Evolutionary conservation across 805 yeast genomes (phyloP), one percentile per base, ranked within the genome.

Genomic region (Ogataea chonburiensis): DNA sequence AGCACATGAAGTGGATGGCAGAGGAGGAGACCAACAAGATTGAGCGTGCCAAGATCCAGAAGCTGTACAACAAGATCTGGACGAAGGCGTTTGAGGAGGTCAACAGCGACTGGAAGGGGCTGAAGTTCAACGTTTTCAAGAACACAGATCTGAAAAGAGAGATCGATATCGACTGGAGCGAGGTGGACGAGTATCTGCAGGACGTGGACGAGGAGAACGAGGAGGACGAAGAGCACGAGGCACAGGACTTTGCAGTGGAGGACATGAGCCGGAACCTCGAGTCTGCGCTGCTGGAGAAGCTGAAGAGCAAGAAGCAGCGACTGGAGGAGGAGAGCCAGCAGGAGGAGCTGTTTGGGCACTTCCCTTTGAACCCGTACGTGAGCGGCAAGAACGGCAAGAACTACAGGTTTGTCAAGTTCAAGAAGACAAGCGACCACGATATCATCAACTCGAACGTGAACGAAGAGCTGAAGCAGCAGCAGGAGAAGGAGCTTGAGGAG

Each of bases 1-100:
- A 77, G 58, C 85, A 81, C 52, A 81, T 82, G 88, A 86, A 81
- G 55, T 81, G 88, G 87, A 75, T 83, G 82, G 89, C 88, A 1
- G 73, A 78, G 52, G 88, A 82, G 58, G 89, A 83, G 53, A 69
- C 73, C 20, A 71, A 83, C 48, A 75, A 71, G 50, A 61, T 71
- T 36, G 86, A 81, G 55, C 77, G 77, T 50, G 76, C 76, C 24
- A 78, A 77, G 60, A 71, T 79, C 42, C 77, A 75, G 56, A 80
- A 72, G 50, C 76, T 81, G 28, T 83, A 81, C 58, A 78, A 80
- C 47, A 77, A 73, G 52, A 79, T 81, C 17, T 88, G 95, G 94
- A 75, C 73, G 47, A 70, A 75, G 40, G 94, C 93, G 3, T 88
- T 83, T 56, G 86, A 80, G 45, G 91, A 85, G 58, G 88, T 84